Evolutionary conservation across 2,329 filamentous ascomycete genomes (phyloP), one percentile per base, ranked within the genome.

Genomic region (Ilyonectria robusta): DNA sequence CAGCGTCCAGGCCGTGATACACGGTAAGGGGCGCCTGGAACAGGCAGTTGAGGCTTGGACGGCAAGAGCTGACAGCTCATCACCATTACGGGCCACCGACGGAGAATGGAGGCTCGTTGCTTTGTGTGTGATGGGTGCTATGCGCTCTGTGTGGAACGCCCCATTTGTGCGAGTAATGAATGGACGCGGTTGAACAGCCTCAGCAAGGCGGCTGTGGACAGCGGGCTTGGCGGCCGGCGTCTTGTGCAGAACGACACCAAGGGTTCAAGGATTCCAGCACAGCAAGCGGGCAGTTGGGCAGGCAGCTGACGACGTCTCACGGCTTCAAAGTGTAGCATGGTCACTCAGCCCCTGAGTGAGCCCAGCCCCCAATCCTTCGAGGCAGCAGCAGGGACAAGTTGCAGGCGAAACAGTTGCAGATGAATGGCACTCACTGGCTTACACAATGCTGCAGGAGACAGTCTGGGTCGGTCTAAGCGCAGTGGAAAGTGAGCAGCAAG

Each of bases 221-320:
- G n/a, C 40, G 42, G 55, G 19, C 54, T 65, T 65, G 62, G 62
- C 58, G 40, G 42, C 60, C 48, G 35, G 57, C 60, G 26, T 59
- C 33, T 21, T 59, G 21, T 54, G 46, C 54, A 56, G 15, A 31
- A n/a, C 23, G 31, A 47, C 23, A 51, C 17, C 48, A 57, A 65
- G 69, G 57, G 60, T 64, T 62, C 59, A 60, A 62, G 66, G 58
- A 54, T 70, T 69, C 60, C 47, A 67, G 53, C 63, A 71, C 57
- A 68, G 61, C 65, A 66, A 61, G 60, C 62, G 63, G 62, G n/a
- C 48, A 33, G 48, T 29, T 19, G 17, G 29, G n/a, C 48, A 47
- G 65, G 46, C 58, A 60, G 53, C 68, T 70, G 72, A 73, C 69
- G 65, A 63, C 71, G 71, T 75, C 71, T 75, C 71, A 68, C 72